phyloP scores from a whole-genome alignment of 2,329 filamentous ascomycete genomes.

The Ascochyta clinopodiicola region DNA sequence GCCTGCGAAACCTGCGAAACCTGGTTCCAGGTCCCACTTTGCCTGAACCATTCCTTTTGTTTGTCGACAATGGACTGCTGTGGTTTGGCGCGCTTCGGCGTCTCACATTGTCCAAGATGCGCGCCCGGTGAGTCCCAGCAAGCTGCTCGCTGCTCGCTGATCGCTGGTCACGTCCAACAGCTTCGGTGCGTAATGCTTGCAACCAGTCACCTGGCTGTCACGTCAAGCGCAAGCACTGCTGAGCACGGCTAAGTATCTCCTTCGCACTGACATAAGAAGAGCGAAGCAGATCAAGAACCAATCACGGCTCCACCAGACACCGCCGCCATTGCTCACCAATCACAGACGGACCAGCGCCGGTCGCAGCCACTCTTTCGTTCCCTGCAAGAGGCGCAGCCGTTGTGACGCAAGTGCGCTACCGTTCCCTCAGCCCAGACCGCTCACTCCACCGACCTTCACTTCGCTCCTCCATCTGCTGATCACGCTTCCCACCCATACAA shows the following conservation, averaged over 20 bases:
- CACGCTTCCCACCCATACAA: conserved; percentile 39
- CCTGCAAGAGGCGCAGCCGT: conserved; percentile 28
- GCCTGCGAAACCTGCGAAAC: conserved; percentile 1
- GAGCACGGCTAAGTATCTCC: background rate
- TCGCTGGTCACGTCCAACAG: background rate
- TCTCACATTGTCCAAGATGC: background rate
- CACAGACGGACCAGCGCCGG: background rate
- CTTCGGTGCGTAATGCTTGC: conserved; percentile 1
- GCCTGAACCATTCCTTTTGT: background rate
- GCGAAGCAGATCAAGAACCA: background rate
- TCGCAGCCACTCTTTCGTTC: conserved; percentile 3
- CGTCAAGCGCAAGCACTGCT: background rate
- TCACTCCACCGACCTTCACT: conserved; percentile 33
- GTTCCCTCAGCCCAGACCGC: conserved; percentile 25
- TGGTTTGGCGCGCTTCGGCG: background rate
- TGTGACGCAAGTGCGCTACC: conserved; percentile 25
- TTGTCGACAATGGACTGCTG: background rate
- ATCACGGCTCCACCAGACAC: conserved; percentile 9
- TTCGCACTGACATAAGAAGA: conserved; percentile 8
- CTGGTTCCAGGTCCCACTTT: background rate
- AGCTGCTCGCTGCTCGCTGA: background rate
- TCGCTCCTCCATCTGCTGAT: conserved; percentile 23
- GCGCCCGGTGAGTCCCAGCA: background rate
- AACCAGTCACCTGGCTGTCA: background rate
- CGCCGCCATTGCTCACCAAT: background rate